Conservation (phyloP, 1,284 basidiomycete genomes). For the Boletus hoseneyae region DNA sequence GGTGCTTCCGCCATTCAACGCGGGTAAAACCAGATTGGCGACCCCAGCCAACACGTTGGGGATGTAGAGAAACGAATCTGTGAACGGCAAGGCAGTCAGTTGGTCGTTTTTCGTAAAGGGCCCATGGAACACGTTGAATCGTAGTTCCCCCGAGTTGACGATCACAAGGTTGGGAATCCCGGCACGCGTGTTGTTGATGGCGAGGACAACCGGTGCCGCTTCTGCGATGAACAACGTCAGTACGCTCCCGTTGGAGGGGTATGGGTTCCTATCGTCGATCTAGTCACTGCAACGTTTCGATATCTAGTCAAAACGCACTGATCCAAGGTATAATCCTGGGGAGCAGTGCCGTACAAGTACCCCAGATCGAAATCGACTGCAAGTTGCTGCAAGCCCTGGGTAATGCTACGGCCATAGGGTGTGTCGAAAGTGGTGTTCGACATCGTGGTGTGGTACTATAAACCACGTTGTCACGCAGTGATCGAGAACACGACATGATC, state of each 20-base stretch:
- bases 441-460: slow-evolving; percentile 56
- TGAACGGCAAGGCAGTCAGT: slow-evolving; percentile 66
- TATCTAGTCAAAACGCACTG: slow-evolving; percentile 38
- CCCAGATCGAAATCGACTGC: slow-evolving; percentile 52
- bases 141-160: slow-evolving; percentile 69
- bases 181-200: slow-evolving; percentile 59
- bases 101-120: slow-evolving; percentile 79
- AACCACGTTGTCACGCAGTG: neutral
- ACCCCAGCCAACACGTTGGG: slow-evolving; percentile 45
- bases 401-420: slow-evolving; percentile 46
- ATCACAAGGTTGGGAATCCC: slow-evolving; percentile 66
- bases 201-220: slow-evolving; percentile 54
- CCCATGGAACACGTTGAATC: slow-evolving; percentile 71
- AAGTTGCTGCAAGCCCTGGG: slow-evolving; percentile 50
- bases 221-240: slow-evolving; percentile 60
- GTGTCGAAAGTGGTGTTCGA: slow-evolving; percentile 56
- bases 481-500: neutral
- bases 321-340: slow-evolving; percentile 66
- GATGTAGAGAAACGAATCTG: slow-evolving; percentile 58
- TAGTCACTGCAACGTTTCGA: neutral
- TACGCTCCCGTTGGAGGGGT: slow-evolving; percentile 62
- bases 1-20: slow-evolving; percentile 48
- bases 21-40: slow-evolving; percentile 51
- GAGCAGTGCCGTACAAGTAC: slow-evolving; percentile 63
- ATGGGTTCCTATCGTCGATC: slow-evolving; percentile 46